Conservation (phyloP, 1,139 yeast genomes). For the Spathaspora sp. region DNA sequence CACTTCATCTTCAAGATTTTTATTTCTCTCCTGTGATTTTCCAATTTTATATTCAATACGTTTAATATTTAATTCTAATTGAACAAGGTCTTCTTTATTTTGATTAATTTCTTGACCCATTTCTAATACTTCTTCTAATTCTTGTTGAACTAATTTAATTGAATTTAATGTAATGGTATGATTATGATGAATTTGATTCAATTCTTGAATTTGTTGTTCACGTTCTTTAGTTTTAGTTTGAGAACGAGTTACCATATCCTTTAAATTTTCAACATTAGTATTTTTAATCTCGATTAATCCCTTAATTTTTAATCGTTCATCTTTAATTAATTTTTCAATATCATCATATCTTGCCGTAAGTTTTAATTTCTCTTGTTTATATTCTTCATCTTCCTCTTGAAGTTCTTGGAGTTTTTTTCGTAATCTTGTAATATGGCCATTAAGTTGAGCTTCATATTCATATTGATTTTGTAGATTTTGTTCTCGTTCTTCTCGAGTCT, state of each 20-base stretch:
- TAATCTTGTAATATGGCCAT: conserved; percentile 59
- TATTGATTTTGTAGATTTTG: conserved; percentile 27
- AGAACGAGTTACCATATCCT: background rate
- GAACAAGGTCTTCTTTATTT: background rate
- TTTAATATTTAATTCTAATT: background rate
- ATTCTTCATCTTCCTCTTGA: background rate
- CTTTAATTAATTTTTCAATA: background rate
- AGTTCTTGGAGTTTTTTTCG: conserved; percentile 33
- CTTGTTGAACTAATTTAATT: conserved; percentile 1
- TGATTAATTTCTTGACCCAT: conserved; percentile 2
- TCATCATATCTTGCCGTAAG: background rate
- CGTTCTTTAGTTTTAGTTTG: background rate
- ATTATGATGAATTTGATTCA: background rate
- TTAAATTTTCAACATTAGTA: background rate
- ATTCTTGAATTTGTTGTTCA: background rate
- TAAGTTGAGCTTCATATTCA: conserved; percentile 60
- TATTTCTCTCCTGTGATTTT: background rate
- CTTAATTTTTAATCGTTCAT: background rate
- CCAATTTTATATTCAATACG: background rate
- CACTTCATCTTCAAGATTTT: background rate
- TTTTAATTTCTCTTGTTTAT: background rate
- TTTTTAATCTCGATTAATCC: background rate
- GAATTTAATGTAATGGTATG: background rate
- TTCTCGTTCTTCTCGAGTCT: conserved; percentile 8
- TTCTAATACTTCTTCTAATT: background rate